Base-by-base conservation (phyloP, 257 asterid genomes). In the Fraxinus excelsior region DNA sequence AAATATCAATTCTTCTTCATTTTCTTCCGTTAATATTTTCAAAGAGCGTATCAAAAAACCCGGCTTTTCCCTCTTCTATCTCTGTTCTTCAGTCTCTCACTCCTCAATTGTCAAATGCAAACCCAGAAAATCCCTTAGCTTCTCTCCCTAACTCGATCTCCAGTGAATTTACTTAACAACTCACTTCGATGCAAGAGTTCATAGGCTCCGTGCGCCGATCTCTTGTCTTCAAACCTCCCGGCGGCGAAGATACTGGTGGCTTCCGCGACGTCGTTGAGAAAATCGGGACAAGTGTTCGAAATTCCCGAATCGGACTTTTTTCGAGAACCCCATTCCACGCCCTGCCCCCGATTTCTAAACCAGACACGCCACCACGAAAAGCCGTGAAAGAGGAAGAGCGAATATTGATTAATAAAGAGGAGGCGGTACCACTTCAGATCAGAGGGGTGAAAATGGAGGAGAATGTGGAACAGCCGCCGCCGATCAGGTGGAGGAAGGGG, bases 201-300 rank as follows among this genome's bases (percentile, higher is more conserved):
- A 83, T 96, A 34, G 97, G 97, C 58, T 96, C 99, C 73, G 96
- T 96, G 34, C 94, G 99, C 78, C 90, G 97, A 86, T 96, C 99
- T 64, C 86, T 96, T 35, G 96, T 92, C 79, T 93, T 96, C 94
- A 96, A 90, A 65, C 96, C 95, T 3, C 58, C 90, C n/a, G 85
- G 85, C 25, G 23, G 10, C 7, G 92, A 84, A 80, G 94, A 86
- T 34, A 70, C 90, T n/a, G 86, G 88, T 65, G 87, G 96, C 70
- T 91, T 90, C 65, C 93, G 96, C 5, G 97, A 97, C 13, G 85
- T 96, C 64, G 98, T 93, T n/a, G 99, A 96, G 62, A 96, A 91
- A 87, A 81, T 96, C 66, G 97, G 98, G n/a, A 84, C 97, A 14
- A 93, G 96, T 71, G 90, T 96, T 46, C 91, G 99, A 29, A 93